These are phyloP conservation scores for Cucurbita maxima DNA, from an alignment of 306 rosid species.

Conservation along the genomic window DNA sequence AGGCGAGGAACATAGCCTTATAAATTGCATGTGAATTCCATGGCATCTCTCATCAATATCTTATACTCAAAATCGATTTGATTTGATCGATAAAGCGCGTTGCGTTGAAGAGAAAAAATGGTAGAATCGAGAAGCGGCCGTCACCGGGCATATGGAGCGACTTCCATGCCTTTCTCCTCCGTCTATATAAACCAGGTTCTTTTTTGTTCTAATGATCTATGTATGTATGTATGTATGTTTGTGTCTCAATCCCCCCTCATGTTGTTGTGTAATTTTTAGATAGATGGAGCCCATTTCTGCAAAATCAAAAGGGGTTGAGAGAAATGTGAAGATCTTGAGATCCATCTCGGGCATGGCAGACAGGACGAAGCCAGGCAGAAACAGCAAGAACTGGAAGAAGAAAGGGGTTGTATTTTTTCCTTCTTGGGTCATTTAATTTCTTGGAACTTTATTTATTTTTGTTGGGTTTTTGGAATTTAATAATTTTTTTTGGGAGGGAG, in stretches of 20 bases:
- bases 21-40: background rate
- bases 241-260: background rate
- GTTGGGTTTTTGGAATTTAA: background rate
- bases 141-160: background rate
- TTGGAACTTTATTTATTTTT: too few species aligned
- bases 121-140: background rate
- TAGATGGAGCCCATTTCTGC: background rate
- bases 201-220: background rate
- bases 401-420: background rate
- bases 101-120: background rate
- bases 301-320: background rate
- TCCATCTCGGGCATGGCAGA: constrained; percentile 25
- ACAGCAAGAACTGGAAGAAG: background rate
- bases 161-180: background rate
- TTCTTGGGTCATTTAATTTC: background rate
- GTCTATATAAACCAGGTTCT: background rate
- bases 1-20: background rate
- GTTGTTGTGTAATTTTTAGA: background rate
- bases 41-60: background rate
- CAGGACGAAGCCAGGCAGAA: constrained; percentile 70
- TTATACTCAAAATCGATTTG: background rate
- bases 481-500: background rate
- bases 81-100: background rate
- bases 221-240: background rate
- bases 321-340: background rate